Evolutionary conservation across 1,284 basidiomycete species (phyloP).

Genomic region (Tremellales sp.): DNA sequence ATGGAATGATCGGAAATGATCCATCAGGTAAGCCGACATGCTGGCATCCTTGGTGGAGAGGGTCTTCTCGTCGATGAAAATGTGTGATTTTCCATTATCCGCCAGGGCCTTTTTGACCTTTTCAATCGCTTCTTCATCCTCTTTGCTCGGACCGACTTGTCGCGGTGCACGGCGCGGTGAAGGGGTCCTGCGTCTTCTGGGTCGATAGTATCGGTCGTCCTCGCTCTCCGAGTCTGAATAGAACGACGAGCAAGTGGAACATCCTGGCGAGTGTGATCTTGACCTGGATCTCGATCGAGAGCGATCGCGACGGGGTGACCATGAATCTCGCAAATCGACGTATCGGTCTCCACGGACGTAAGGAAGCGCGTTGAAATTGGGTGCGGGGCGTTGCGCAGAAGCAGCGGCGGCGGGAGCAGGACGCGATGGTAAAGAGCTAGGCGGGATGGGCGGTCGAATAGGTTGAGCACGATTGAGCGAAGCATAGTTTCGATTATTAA

Average conservation of each 20-base stretch:
- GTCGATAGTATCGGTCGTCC: conserved; percentile 24
- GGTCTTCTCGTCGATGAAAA: conserved; percentile 36
- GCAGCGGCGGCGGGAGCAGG: background rate
- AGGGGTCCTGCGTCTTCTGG: conserved; percentile 12
- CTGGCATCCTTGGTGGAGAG: conserved; percentile 18
- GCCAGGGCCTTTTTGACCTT: conserved; percentile 27
- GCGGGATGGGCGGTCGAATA: conserved; percentile 1
- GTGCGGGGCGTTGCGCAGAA: background rate
- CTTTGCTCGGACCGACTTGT: conserved; percentile 14
- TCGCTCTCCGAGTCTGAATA: conserved; percentile 25
- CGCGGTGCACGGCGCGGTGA: conserved; percentile 8
- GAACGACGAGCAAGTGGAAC: conserved; percentile 17
- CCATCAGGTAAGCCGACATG: conserved; percentile 22
- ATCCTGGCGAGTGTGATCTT: conserved; percentile 1
- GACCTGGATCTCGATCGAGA: conserved; percentile 22
- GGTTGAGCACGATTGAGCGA: conserved; percentile 20
- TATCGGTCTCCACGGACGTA: conserved; percentile 5
- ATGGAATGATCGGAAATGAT: conserved; percentile 44
- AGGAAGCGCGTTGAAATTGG: conserved; percentile 1
- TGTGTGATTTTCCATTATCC: conserved; percentile 32
- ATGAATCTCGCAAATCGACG: conserved; percentile 14
- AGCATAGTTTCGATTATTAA: conserved; percentile 15
- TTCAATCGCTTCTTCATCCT: conserved; percentile 27
- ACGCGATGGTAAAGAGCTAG: conserved; percentile 2
- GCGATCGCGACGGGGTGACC: conserved; percentile 12